A percentile compares a stretch with the other conserved stretches of the same genome.
Evolutionary conservation across 495 filamentous ascomycete species (phyloP).

Genomic region (Daldinia grandis): DNA sequence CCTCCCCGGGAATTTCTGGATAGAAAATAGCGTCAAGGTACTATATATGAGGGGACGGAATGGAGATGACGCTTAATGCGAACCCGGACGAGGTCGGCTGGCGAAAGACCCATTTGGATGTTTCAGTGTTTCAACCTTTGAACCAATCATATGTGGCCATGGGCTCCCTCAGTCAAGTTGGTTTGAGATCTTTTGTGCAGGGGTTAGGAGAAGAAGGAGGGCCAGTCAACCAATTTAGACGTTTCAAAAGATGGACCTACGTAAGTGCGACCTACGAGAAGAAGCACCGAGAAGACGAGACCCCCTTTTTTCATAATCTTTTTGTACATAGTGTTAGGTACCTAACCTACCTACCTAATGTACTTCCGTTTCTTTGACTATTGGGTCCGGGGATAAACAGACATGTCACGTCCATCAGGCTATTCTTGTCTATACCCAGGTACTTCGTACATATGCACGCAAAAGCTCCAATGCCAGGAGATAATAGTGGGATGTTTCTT

Average conservation of each 20-base stretch:
- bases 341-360: too few species aligned
- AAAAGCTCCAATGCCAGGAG: constrained; percentile 9
- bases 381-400: constrained; percentile 14
- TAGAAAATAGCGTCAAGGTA: neutral
- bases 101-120: constrained; percentile 17
- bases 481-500: constrained; percentile 4
- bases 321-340: too few species aligned
- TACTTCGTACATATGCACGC: constrained; percentile 3
- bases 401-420: constrained; percentile 12
- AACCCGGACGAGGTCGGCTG: constrained; percentile 3
- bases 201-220: constrained; percentile 23
- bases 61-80: constrained; percentile 40
- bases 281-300: constrained; percentile 21
- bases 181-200: constrained; percentile 33
- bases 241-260: constrained; percentile 39
- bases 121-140: constrained; percentile 38
- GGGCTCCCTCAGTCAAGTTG: constrained; percentile 28
- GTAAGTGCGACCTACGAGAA: constrained; percentile 18
- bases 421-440: constrained; percentile 1
- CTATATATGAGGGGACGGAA: constrained; percentile 33
- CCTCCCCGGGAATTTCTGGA: neutral
- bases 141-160: constrained; percentile 20
- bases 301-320: too few species aligned
- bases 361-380: neutral
- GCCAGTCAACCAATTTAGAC: neutral